A percentile compares a stretch with the other conserved stretches of the same genome.
These are phyloP conservation scores for Singerocomus inundabilis DNA, from an alignment of 1,284 basidiomycete species.

Conservation along the genomic window DNA sequence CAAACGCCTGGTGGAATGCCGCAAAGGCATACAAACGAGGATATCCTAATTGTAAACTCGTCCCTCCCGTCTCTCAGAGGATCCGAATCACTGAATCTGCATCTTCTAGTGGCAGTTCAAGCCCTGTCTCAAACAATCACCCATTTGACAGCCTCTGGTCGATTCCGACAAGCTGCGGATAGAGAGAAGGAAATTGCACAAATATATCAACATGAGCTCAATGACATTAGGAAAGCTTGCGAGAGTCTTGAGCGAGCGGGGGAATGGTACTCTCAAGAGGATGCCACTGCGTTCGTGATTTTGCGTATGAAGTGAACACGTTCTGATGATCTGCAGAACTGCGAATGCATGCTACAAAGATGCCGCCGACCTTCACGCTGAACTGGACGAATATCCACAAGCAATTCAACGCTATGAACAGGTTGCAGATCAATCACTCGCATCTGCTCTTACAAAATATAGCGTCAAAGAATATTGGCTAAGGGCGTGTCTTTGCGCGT, in stretches of 20 bases:
- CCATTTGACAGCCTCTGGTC: constrained; percentile 80
- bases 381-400: constrained; percentile 80
- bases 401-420: constrained; percentile 90
- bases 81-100: constrained; percentile 16
- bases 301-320: not conserved
- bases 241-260: constrained; percentile 91
- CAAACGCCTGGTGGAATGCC: constrained; percentile 96
- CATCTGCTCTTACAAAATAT: constrained; percentile 91
- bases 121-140: constrained; percentile 86
- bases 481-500: constrained; percentile 81
- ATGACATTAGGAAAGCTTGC: constrained; percentile 78
- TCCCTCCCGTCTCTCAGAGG: not conserved
- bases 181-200: constrained; percentile 96
- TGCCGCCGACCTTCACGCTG: constrained; percentile 92
- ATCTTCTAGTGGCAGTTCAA: constrained; percentile 77
- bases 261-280: constrained; percentile 98
- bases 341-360: constrained; percentile 96
- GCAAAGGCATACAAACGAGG: constrained; percentile 91
- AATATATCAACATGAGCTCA: constrained; percentile 80
- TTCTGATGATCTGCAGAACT: constrained; percentile 55
- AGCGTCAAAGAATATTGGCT: constrained; percentile 99
- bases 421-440: constrained; percentile 85
- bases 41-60: constrained; percentile 67
- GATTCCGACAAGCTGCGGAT: constrained; percentile 97
- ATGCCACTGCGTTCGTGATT: constrained; percentile 80